Evolutionary conservation across 768 basidiomycete species (phyloP), one percentile per base, ranked within the genome.

Genomic region (Termitomyces sp.): DNA sequence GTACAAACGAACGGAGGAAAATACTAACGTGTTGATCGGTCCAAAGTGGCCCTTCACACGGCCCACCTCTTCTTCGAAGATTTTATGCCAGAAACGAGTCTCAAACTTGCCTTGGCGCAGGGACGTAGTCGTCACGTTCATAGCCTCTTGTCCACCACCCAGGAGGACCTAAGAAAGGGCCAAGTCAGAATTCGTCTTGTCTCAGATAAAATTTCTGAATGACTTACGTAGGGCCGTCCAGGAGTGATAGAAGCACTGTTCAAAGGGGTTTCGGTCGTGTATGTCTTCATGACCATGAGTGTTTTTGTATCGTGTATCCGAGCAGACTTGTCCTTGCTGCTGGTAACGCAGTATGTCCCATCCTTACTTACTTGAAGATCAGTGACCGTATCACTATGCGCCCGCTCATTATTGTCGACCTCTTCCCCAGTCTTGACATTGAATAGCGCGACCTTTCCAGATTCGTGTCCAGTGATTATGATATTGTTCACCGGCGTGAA

Each of bases 31-130:
- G 76, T 96, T 96, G 75, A 96, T 88, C 47, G 94, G 94, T 9
- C 94, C 94, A 70, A 98, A 99, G 74, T 98, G 96, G 12, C 97
- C 97, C 73, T 95, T 96, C 47, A 99, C 96, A 11, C 96, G 86
- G 17, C 96, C 95, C 57, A 98, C 90, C 73, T 98, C 96, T 79
- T 97, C 95, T 75, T 96, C 95, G 68, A 96, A 91, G 42, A 96
- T 81, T 67, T 90, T 94, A 81, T 99, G 96, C 94, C 95, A 98
- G 79, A 99, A 98, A 43, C 95, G 83, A 11, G 94, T 93, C 77
- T 98, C 97, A 73, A 99, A 99, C 75, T 98, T 97, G 25, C 96
- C 97, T 73, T 97, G 93, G 56, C 97, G 86, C 29, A 86, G 69
- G 2, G 94, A 94, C 0, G 96, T 98, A 8, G 94, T 98, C 14